A percentile compares a stretch with the other conserved stretches of the same genome.
phyloP scores from a whole-genome alignment of 176 grass and related monocot species.

The Luzula sylvatica region DNA sequence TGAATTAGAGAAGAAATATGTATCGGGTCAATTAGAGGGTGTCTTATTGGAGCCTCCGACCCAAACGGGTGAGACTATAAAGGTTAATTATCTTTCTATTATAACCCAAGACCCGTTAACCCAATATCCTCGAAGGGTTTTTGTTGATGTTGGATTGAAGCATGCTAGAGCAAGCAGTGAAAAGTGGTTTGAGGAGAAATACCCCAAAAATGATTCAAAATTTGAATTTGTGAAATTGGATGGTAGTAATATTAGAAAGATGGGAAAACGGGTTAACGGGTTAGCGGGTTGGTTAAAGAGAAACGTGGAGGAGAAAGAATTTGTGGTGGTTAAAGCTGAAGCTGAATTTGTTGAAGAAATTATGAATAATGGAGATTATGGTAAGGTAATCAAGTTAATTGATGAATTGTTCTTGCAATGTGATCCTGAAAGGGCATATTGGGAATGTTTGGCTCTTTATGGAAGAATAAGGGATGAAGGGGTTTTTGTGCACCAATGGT shows the following conservation, averaged over 20 bases:
- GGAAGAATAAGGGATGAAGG: constrained; percentile 27
- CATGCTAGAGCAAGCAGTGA: not conserved
- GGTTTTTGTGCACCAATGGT: constrained; percentile 30
- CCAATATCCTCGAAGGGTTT: constrained; percentile 11
- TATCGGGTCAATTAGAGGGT: constrained; percentile 12
- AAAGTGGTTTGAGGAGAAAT: constrained; percentile 23
- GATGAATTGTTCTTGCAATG: constrained; percentile 16
- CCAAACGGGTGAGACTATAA: constrained; percentile 21
- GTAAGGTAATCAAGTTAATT: not conserved
- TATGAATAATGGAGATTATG: not conserved
- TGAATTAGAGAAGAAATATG: constrained; percentile 9
- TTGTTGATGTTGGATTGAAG: constrained; percentile 12
- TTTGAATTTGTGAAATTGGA: constrained; percentile 27
- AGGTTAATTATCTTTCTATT: constrained; percentile 20
- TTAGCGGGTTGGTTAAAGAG: constrained; percentile 21
- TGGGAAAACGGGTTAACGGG: not conserved
- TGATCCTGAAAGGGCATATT: constrained; percentile 15
- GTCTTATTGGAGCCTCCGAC: constrained; percentile 8
- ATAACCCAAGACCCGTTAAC: constrained; percentile 7
- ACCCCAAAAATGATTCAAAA: constrained; percentile 9
- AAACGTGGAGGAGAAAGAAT: constrained; percentile 24
- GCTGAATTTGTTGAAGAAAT: constrained; percentile 14
- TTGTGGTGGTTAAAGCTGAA: constrained; percentile 34
- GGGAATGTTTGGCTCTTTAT: constrained; percentile 32
- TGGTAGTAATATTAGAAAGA: not conserved